Evolutionary conservation across 2,329 filamentous ascomycete genomes (phyloP).

Genomic region (Aaosphaeria pasadenensis): DNA sequence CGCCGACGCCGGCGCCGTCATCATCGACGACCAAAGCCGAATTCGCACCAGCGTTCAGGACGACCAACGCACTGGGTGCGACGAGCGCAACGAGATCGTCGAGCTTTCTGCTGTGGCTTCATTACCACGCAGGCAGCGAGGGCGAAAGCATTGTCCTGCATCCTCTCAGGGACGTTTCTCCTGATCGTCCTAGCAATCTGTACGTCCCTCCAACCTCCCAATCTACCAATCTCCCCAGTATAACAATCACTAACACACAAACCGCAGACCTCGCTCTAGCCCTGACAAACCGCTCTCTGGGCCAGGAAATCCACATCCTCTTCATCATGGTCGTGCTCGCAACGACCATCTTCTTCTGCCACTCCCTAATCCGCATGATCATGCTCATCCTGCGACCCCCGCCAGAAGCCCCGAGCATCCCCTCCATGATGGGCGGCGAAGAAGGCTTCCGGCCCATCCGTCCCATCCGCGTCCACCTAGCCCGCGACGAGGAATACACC

Average conservation of each 20-base stretch:
- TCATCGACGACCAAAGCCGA: slow-evolving; percentile 25
- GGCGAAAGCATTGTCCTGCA: slow-evolving; percentile 42
- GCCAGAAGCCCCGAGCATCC: slow-evolving; percentile 27
- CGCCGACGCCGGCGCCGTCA: slow-evolving; percentile 31
- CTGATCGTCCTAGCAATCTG: slow-evolving; percentile 61
- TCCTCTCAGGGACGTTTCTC: slow-evolving; percentile 65
- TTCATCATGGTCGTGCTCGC: slow-evolving; percentile 75
- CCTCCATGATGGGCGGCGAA: slow-evolving; percentile 53
- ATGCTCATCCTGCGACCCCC: slow-evolving; percentile 58
- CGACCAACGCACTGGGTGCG: slow-evolving; percentile 24
- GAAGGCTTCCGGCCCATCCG: slow-evolving; percentile 67
- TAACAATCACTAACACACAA: slow-evolving; percentile 2
- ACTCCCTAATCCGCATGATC: slow-evolving; percentile 71
- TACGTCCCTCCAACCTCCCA: slow-evolving; percentile 47
- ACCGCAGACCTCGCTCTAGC: slow-evolving; percentile 69
- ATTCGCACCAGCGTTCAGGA: slow-evolving; percentile 9
- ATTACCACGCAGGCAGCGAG: slow-evolving; percentile 25
- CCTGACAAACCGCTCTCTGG: slow-evolving; percentile 61
- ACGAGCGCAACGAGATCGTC: slow-evolving; percentile 9
- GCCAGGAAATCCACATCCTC: slow-evolving; percentile 73
- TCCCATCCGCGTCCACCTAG: slow-evolving; percentile 75
- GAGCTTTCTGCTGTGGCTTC: slow-evolving; percentile 15
- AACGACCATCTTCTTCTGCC: slow-evolving; percentile 75
- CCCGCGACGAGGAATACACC: slow-evolving; percentile 68
- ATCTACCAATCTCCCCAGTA: slow-evolving; percentile 2